Conservation (phyloP, 1,284 basidiomycete species). For the Cryptococcus sp. region DNA sequence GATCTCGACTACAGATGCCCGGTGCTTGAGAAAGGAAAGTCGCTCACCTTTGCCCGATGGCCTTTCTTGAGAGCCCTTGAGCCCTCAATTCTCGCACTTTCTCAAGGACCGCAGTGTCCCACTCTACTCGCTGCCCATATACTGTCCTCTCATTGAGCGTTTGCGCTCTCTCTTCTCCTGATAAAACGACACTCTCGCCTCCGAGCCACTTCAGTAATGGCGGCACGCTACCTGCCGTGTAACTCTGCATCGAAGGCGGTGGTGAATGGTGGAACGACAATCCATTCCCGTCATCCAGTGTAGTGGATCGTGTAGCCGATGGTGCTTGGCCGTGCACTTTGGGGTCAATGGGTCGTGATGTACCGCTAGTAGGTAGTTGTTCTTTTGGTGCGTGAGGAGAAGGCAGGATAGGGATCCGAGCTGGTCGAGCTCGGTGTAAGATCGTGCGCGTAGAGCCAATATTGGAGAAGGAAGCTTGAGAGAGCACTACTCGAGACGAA, state of each 20-base stretch:
- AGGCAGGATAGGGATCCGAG: constrained; percentile 35
- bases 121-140: constrained; percentile 17
- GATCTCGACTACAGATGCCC: background rate
- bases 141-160: constrained; percentile 16
- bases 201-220: constrained; percentile 40
- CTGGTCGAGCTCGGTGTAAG: constrained; percentile 44
- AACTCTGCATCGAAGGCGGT: constrained; percentile 44
- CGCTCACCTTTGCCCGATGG: constrained; percentile 44
- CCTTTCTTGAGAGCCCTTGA: constrained; percentile 29
- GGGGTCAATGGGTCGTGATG: constrained; percentile 33
- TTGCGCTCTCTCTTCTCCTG: constrained; percentile 37
- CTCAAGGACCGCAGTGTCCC: constrained; percentile 27
- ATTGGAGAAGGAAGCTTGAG: constrained; percentile 7
- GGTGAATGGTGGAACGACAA: constrained; percentile 47
- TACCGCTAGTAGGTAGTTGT: constrained; percentile 41
- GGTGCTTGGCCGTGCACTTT: constrained; percentile 10
- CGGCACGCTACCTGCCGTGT: constrained; percentile 41
- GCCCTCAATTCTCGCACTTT: constrained; percentile 37
- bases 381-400: constrained; percentile 34
- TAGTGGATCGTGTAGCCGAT: constrained; percentile 13
- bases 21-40: background rate
- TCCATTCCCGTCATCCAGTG: constrained; percentile 22
- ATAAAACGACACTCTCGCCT: constrained; percentile 31
- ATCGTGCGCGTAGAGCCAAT: constrained; percentile 25
- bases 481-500: constrained; percentile 19